Percentiles rank a stretch among this genome's conserved stretches.
Evolutionary conservation across 192 early-diverging fungal species (phyloP).

Genomic region (Irineochytrium annulatum): DNA sequence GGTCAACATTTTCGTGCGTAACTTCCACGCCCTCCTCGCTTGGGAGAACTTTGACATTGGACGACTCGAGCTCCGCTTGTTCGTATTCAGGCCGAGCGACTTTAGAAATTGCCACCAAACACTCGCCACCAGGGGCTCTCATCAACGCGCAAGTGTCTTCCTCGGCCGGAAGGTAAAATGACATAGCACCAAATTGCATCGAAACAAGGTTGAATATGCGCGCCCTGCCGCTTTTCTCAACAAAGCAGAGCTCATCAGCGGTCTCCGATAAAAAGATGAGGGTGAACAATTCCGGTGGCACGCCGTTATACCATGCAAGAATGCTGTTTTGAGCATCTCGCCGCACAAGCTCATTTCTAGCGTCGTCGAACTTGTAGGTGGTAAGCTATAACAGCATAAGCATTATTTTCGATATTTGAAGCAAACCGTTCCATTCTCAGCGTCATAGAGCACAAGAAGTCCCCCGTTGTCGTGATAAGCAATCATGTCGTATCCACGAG

Average conservation of each 20-base stretch:
- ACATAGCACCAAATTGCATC: neutral
- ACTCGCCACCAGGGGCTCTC: neutral
- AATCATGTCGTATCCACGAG: neutral
- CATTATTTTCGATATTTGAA: too few relatives aligned
- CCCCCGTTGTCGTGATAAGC: neutral
- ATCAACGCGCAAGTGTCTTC: neutral
- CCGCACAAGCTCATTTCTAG: neutral
- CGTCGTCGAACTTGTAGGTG: constrained; percentile 1
- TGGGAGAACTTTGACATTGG: too few relatives aligned
- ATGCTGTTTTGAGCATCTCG: neutral
- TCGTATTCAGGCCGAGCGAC: too few relatives aligned
- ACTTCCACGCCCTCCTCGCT: too few relatives aligned
- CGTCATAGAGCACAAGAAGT: neutral
- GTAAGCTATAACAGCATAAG: neutral
- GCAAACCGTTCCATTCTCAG: neutral
- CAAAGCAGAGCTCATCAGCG: neutral
- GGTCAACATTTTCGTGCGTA: too few relatives aligned
- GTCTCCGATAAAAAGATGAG: neutral
- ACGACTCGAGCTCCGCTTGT: too few relatives aligned
- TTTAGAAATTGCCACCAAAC: neutral
- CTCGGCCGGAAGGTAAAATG: neutral
- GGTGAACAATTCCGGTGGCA: neutral
- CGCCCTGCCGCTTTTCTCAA: neutral
- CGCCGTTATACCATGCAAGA: neutral
- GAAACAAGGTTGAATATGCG: neutral